phyloP scores from a whole-genome alignment of 2,329 filamentous ascomycete species.

The Fusarium heterosporum region DNA sequence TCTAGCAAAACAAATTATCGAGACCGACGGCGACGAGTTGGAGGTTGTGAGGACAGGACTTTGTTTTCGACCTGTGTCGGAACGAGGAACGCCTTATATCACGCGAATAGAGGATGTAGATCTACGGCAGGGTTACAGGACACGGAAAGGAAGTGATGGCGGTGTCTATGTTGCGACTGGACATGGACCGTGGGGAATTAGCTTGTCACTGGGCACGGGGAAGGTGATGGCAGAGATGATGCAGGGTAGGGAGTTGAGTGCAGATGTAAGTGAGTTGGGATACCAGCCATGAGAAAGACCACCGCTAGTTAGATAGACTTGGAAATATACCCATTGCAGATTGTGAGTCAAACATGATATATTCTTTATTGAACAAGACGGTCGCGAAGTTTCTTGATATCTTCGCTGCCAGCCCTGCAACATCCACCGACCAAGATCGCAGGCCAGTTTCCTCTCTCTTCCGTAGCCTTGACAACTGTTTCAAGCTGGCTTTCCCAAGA shows the following conservation, averaged over 20 bases:
- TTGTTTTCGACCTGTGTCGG: constrained; percentile 79
- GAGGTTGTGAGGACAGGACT: constrained; percentile 73
- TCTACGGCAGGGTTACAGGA: constrained; percentile 63
- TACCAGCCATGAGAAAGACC: constrained; percentile 14
- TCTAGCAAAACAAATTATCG: constrained; percentile 62
- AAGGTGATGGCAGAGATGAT: constrained; percentile 78
- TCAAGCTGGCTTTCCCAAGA: constrained; percentile 62
- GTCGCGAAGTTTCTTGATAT: constrained; percentile 50
- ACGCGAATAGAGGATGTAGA: constrained; percentile 65
- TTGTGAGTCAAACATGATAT: neutral
- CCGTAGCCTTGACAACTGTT: constrained; percentile 54
- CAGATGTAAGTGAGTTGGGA: constrained; percentile 60
- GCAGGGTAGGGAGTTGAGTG: constrained; percentile 67
- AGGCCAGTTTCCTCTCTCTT: constrained; percentile 55
- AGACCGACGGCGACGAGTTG: constrained; percentile 59
- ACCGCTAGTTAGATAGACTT: neutral
- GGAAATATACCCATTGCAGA: neutral
- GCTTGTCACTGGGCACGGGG: constrained; percentile 74
- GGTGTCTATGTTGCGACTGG: constrained; percentile 79
- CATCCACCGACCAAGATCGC: constrained; percentile 65
- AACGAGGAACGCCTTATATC: constrained; percentile 72
- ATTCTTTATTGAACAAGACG: constrained; percentile 23
- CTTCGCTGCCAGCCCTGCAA: constrained; percentile 60
- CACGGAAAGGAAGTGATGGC: constrained; percentile 58
- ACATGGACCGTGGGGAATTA: constrained; percentile 82